Evolutionary conservation across 805 yeast species (phyloP).

Genomic region (Kregervanrija fluxuum): DNA sequence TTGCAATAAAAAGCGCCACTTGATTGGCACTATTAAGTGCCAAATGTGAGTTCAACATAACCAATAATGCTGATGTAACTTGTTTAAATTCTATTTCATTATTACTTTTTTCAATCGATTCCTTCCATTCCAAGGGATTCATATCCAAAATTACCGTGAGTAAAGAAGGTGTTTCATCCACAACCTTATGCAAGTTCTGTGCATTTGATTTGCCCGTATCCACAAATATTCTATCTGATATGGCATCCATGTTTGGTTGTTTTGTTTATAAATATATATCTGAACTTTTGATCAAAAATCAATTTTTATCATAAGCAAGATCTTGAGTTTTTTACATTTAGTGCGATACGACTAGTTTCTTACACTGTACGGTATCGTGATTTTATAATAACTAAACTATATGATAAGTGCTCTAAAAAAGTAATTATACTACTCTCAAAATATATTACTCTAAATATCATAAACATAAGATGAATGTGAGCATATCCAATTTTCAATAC

Average conservation of each 20-base stretch:
- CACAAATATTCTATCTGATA: slow-evolving; percentile 50
- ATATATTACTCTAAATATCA: too few relatives aligned
- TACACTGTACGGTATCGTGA: too few relatives aligned
- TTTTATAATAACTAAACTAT: too few relatives aligned
- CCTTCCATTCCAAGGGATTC: slow-evolving; percentile 63
- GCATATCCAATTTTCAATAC: slow-evolving; percentile 1
- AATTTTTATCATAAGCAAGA: background rate
- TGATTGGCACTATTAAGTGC: slow-evolving; percentile 78
- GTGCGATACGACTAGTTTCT: too few relatives aligned
- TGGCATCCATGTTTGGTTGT: slow-evolving; percentile 48
- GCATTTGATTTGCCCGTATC: slow-evolving; percentile 13
- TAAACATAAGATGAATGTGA: too few relatives aligned
- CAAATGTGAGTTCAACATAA: slow-evolving; percentile 80
- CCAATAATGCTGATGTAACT: slow-evolving; percentile 58
- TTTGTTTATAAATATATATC: background rate
- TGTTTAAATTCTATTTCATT: slow-evolving; percentile 43
- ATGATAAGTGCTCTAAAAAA: too few relatives aligned
- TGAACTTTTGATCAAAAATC: background rate
- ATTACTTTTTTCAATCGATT: slow-evolving; percentile 28
- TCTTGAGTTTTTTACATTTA: too few relatives aligned
- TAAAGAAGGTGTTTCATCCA: slow-evolving; percentile 70
- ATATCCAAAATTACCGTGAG: slow-evolving; percentile 73
- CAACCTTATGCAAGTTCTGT: slow-evolving; percentile 16
- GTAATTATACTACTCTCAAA: too few relatives aligned
- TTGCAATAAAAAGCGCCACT: slow-evolving; percentile 75